A percentile compares a stretch with the other conserved stretches of the same genome.
phyloP scores from a whole-genome alignment of 768 basidiomycete species.

The Mycena epipterygia region DNA sequence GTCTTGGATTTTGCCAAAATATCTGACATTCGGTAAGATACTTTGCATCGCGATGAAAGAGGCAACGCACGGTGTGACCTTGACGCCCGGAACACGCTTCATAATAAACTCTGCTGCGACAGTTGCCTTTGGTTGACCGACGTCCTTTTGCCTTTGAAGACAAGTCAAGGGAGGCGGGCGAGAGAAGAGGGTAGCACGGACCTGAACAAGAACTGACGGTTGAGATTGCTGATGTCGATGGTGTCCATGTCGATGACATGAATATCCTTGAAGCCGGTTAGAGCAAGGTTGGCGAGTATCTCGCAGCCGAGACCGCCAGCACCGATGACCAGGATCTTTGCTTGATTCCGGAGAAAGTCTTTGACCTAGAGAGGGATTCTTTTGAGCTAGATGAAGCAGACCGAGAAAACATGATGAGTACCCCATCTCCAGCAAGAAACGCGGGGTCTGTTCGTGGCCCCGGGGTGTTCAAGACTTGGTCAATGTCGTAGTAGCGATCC shows the following conservation, averaged over 20 bases:
- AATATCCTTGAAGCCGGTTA: conserved; percentile 98
- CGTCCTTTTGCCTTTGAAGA: conserved; percentile 81
- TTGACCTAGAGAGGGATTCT: conserved; percentile 76
- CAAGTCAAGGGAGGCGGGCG: conserved; percentile 13
- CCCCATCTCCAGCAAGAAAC: conserved; percentile 86
- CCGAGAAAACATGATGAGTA: conserved; percentile 51
- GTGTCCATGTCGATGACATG: conserved; percentile 99
- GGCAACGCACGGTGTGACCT: conserved; percentile 90
- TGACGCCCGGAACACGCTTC: conserved; percentile 96
- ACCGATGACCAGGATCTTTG: conserved; percentile 97
- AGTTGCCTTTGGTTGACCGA: conserved; percentile 93
- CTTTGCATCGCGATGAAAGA: neutral
- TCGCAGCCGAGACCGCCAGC: conserved; percentile 98
- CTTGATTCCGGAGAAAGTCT: conserved; percentile 82
- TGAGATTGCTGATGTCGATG: conserved; percentile 98
- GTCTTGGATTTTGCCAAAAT: conserved; percentile 98
- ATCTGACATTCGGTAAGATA: conserved; percentile 61
- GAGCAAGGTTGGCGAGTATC: conserved; percentile 95
- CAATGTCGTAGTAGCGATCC: conserved; percentile 83
- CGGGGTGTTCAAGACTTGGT: conserved; percentile 86
- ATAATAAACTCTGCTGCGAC: conserved; percentile 97
- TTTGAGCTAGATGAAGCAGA: conserved; percentile 1
- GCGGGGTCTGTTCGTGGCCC: conserved; percentile 92
- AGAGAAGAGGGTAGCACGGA: conserved; percentile 46
- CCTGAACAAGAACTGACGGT: conserved; percentile 98